Evolutionary conservation across 768 basidiomycete species (phyloP).

Genomic region (Stropharia rugosoannulata): DNA sequence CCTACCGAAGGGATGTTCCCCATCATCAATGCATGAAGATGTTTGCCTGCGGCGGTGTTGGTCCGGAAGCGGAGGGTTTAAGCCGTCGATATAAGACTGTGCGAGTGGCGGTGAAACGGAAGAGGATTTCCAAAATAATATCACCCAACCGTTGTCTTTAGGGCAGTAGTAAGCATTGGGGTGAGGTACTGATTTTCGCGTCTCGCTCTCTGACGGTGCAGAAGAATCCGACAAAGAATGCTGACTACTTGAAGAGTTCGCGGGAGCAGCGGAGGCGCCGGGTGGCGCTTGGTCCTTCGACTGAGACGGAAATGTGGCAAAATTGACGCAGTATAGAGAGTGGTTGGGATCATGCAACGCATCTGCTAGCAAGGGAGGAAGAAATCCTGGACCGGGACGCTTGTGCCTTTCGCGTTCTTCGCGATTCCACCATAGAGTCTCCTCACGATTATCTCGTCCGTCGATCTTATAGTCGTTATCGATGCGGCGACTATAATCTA

Average conservation of each 20-base stretch:
- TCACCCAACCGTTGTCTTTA: conserved; percentile 81
- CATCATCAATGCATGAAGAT: conserved; percentile 52
- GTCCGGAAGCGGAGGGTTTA: conserved; percentile 52
- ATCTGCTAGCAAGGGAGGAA: conserved; percentile 68
- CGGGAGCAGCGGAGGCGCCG: conserved; percentile 15
- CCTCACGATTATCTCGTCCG: conserved; percentile 60
- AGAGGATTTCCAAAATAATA: conserved; percentile 69
- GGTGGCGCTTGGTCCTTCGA: conserved; percentile 23
- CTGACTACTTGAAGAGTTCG: conserved; percentile 10
- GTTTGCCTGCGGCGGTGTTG: conserved; percentile 46
- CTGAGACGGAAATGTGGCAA: conserved; percentile 17
- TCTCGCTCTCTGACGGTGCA: conserved; percentile 54
- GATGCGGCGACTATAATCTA: conserved; percentile 25
- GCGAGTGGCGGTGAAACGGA: conserved; percentile 61
- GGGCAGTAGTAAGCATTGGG: conserved; percentile 83
- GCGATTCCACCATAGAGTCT: conserved; percentile 69
- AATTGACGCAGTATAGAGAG: conserved; percentile 62
- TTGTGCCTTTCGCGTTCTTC: conserved; percentile 38
- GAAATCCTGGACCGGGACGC: conserved; percentile 71
- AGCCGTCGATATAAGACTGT: conserved; percentile 43
- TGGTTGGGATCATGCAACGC: conserved; percentile 72
- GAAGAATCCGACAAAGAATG: conserved; percentile 14
- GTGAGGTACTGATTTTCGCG: conserved; percentile 72
- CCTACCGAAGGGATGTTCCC: conserved; percentile 42
- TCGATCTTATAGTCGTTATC: conserved; percentile 46